These are phyloP conservation scores for Claviceps quebecensis DNA, from an alignment of 2,329 filamentous ascomycete species.

Conservation along the genomic window DNA sequence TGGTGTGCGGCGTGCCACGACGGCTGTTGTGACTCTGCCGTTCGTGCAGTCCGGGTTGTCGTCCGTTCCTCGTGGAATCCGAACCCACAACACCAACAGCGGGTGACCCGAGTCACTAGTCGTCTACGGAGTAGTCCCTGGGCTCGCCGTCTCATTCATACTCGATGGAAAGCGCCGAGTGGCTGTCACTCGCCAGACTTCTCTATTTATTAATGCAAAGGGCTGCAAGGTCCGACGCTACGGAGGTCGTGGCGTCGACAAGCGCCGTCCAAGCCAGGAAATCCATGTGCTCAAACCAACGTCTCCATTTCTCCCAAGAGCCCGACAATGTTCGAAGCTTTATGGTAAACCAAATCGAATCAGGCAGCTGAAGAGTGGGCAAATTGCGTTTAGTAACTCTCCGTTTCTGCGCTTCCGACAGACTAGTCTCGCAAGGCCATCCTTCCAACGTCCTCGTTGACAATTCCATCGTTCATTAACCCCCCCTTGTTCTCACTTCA, in stretches of 20 bases:
- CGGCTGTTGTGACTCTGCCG: no score
- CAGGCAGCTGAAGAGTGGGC: background rate
- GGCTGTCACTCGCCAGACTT: no score
- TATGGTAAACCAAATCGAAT: background rate
- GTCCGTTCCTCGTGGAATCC: no score
- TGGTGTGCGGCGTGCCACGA: no score
- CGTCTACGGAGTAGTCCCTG: background rate
- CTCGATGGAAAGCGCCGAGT: background rate
- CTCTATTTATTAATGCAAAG: background rate
- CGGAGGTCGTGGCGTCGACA: background rate
- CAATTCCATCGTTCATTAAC: background rate
- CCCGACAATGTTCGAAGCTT: background rate
- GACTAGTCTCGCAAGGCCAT: background rate
- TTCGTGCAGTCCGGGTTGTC: no score
- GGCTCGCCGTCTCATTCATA: background rate
- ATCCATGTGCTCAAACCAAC: constrained; percentile 2
- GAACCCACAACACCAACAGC: no score
- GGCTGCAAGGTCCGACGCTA: background rate
- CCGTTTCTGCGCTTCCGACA: background rate
- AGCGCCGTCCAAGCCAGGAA: constrained; percentile 3
- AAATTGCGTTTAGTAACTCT: background rate
- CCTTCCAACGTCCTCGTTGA: background rate
- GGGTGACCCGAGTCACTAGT: no score
- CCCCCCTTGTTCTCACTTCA: background rate
- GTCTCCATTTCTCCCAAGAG: constrained; percentile 1